These are phyloP conservation scores for Podospora pseudoanserina DNA, from an alignment of 495 filamentous ascomycete genomes.

Conservation along the genomic window DNA sequence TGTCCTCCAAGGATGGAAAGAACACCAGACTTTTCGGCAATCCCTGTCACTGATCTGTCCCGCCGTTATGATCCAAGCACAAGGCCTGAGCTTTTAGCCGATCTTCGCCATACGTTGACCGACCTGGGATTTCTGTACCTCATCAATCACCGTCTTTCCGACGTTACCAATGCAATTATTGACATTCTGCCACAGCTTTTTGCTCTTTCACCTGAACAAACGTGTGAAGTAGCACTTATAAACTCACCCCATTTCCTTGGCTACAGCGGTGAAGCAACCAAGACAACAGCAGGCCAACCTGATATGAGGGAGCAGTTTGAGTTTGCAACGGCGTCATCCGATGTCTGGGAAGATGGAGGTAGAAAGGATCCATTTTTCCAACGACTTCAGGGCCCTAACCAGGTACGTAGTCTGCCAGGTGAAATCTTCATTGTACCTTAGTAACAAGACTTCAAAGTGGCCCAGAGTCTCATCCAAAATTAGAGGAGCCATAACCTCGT, in stretches of 20 bases:
- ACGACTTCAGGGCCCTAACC: not conserved
- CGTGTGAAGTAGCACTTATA: slow-evolving; percentile 41
- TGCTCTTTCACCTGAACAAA: slow-evolving; percentile 33
- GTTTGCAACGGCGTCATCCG: slow-evolving; percentile 50
- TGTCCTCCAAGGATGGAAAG: too few species aligned
- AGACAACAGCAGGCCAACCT: slow-evolving; percentile 46
- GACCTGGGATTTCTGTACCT: not conserved
- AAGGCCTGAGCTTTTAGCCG: not conserved
- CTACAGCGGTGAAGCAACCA: slow-evolving; percentile 49
- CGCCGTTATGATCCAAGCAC: not conserved
- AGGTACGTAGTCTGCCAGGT: not conserved
- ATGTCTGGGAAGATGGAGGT: slow-evolving; percentile 32
- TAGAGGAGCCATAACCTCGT: too few species aligned
- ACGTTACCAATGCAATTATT: not conserved
- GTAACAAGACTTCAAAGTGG: too few species aligned
- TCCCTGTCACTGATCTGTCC: not conserved
- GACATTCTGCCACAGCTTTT: not conserved
- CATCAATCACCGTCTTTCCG: not conserved
- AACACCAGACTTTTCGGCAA: not conserved
- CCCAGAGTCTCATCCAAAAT: too few species aligned
- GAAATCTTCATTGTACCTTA: not conserved
- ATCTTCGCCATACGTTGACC: not conserved
- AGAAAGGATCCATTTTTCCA: slow-evolving; percentile 29
- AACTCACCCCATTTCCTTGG: slow-evolving; percentile 55
- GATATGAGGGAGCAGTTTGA: slow-evolving; percentile 56